phyloP scores from a whole-genome alignment of 129 eudicot genomes.

The Centaurea solstitialis region DNA sequence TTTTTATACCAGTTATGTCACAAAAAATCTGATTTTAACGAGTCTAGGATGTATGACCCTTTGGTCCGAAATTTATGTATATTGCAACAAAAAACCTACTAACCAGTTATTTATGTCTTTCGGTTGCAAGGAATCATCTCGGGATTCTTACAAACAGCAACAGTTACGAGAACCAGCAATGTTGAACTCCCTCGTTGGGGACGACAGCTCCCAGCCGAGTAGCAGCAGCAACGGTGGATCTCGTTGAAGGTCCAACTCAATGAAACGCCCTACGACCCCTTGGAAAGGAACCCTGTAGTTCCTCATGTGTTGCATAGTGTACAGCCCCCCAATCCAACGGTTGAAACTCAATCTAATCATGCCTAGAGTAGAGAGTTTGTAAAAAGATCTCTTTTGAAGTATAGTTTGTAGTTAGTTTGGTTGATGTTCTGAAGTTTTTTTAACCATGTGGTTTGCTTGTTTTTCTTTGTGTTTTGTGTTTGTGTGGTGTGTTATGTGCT shows the following conservation, averaged over 20 bases:
- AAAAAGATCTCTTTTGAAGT: background rate
- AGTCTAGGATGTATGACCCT: background rate
- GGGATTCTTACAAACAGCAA: conserved; percentile 55
- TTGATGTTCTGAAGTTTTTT: conserved; percentile 9
- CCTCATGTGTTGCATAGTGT: background rate
- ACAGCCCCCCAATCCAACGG: background rate
- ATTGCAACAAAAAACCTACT: background rate
- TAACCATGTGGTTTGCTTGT: conserved; percentile 4
- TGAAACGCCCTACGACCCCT: conserved; percentile 62
- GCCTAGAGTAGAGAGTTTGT: background rate
- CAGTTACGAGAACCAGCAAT: conserved; percentile 69
- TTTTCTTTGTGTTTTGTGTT: background rate
- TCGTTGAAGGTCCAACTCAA: conserved; percentile 53
- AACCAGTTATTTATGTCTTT: background rate
- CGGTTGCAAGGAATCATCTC: conserved; percentile 54
- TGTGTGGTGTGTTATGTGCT: conserved; percentile 9
- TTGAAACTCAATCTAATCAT: background rate
- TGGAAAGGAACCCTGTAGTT: conserved; percentile 25
- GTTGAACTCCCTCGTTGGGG: conserved; percentile 51
- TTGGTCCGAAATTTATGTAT: conserved; percentile 1
- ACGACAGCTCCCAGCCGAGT: conserved; percentile 56
- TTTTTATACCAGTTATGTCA: background rate
- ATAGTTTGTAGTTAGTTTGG: background rate
- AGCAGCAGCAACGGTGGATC: conserved; percentile 66
- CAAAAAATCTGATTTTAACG: no score